A percentile compares a stretch with the other conserved stretches of the same genome.
Conservation (phyloP, 495 filamentous ascomycete species). For the Terfezia boudieri region DNA sequence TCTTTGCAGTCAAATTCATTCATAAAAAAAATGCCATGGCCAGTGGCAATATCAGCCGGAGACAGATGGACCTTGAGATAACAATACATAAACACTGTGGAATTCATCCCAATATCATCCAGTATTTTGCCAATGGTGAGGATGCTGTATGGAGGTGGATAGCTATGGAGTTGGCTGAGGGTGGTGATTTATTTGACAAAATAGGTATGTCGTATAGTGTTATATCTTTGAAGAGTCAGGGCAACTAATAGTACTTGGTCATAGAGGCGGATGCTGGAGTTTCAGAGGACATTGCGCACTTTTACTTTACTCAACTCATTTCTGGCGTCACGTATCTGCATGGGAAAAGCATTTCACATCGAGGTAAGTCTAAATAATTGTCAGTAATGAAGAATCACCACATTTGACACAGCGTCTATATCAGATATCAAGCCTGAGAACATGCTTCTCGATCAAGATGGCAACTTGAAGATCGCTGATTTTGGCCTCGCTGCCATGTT, state of each 20-base stretch:
- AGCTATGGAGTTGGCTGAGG: conserved; percentile 89
- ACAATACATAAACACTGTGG: conserved; percentile 69
- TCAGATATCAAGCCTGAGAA: conserved; percentile 76
- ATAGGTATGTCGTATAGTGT: conserved; percentile 26
- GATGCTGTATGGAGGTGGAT: conserved; percentile 91
- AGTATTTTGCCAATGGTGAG: conserved; percentile 70
- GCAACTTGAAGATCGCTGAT: conserved; percentile 87
- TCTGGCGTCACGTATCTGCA: conserved; percentile 87
- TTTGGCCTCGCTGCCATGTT: conserved; percentile 93
- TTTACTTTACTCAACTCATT: conserved; percentile 87
- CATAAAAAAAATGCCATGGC: conserved; percentile 83
- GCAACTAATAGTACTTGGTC: neutral
- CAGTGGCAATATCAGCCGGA: conserved; percentile 66
- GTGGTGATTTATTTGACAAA: conserved; percentile 96
- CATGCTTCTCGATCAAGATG: conserved; percentile 56
- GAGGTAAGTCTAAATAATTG: conserved; percentile 15
- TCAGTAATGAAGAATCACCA: neutral
- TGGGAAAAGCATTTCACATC: conserved; percentile 68
- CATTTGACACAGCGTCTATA: neutral
- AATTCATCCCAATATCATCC: conserved; percentile 79
- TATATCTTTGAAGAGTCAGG: no score
- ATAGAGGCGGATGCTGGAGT: conserved; percentile 78
- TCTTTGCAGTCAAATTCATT: conserved; percentile 97
- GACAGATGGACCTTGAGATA: conserved; percentile 75
- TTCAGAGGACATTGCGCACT: conserved; percentile 73